Evolutionary conservation across 805 yeast genomes (phyloP), one percentile per base, ranked within the genome.

Genomic region (Yarrowia divulgata): DNA sequence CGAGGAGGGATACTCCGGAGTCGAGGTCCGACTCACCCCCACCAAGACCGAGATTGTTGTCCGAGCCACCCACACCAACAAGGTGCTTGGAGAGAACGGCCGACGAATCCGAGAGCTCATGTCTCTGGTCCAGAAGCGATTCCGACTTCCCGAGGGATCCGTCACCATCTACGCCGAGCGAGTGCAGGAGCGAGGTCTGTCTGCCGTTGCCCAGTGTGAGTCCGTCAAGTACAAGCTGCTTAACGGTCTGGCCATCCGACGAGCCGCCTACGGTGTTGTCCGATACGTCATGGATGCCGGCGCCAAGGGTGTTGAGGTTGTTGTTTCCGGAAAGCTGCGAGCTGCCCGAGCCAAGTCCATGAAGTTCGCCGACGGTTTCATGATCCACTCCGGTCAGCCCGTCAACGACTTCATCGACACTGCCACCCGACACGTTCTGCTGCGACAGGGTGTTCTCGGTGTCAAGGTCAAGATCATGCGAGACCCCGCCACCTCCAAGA

Each of bases 311-410:
- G 97, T 96, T 81, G 99, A 95, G 88, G 99, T 95, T 84, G 98
- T 95, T 79, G 91, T 95, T 81, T 93, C 98, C 78, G 99, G 99
- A 90, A 95, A 95, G 87, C 90, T 96, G 84, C 92, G 98, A 88
- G 99, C 97, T 85, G 99, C 98, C 80, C 93, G 99, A 89, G 99
- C 99, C 80, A 95, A 95, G 91, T 89, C 98, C 81, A 97, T 95
- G 97, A 95, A 95, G 87, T 95, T 94, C 90, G 90, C 95, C 82
- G 98, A 94, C 83, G 99, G 99, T 88, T 95, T 95, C 97, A 91
- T 95, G 95, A 95, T 95, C 89, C 99, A 95, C 95, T 93, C 98
- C 81, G 99, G 99, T 91, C 99, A 95, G 88, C 99, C 99, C 86
- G 95, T 94, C 84, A 89, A 87, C 78, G 99, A 95, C 83, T 95